Percentiles rank a stretch among this genome's conserved stretches.
Conservation (phyloP, 768 basidiomycete species). For the Infundibulicybe gibba region DNA sequence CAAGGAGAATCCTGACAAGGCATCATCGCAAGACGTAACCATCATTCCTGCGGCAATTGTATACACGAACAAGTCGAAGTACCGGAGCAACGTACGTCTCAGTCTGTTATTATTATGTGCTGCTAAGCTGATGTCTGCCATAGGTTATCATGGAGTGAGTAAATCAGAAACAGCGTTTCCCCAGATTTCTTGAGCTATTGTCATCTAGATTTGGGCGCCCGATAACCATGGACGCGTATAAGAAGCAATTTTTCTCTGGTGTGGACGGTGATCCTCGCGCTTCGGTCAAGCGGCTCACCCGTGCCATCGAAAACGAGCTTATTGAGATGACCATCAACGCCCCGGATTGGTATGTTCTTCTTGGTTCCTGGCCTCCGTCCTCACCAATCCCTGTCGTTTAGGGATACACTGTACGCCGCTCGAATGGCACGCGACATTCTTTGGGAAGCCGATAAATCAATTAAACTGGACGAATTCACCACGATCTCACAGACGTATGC, state of each 20-base stretch:
- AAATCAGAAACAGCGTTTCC: constrained; percentile 1
- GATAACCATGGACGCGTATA: constrained; percentile 71
- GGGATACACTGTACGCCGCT: constrained; percentile 88
- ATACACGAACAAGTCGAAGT: constrained; percentile 95
- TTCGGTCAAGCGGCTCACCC: constrained; percentile 86
- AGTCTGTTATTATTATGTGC: constrained; percentile 5
- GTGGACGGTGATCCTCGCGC: constrained; percentile 65
- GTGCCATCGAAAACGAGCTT: constrained; percentile 66
- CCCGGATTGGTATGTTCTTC: constrained; percentile 76
- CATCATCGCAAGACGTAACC: constrained; percentile 42
- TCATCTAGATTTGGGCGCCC: constrained; percentile 72
- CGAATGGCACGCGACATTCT: constrained; percentile 91
- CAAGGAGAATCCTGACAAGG: constrained; percentile 47
- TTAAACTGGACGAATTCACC: constrained; percentile 81
- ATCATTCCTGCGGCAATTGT: constrained; percentile 87
- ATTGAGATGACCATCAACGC: constrained; percentile 84
- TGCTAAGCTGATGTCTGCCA: constrained; percentile 2
- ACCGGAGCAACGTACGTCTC: constrained; percentile 77
- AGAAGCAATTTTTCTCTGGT: constrained; percentile 71
- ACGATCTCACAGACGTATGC: constrained; percentile 86
- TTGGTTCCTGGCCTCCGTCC: not conserved
- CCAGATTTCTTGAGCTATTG: constrained; percentile 5
- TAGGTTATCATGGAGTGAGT: constrained; percentile 75
- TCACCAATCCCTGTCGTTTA: constrained; percentile 25
- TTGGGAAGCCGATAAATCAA: constrained; percentile 80